Conservation (phyloP, 2,329 filamentous ascomycete genomes). For the Sporothrix globosa region DNA sequence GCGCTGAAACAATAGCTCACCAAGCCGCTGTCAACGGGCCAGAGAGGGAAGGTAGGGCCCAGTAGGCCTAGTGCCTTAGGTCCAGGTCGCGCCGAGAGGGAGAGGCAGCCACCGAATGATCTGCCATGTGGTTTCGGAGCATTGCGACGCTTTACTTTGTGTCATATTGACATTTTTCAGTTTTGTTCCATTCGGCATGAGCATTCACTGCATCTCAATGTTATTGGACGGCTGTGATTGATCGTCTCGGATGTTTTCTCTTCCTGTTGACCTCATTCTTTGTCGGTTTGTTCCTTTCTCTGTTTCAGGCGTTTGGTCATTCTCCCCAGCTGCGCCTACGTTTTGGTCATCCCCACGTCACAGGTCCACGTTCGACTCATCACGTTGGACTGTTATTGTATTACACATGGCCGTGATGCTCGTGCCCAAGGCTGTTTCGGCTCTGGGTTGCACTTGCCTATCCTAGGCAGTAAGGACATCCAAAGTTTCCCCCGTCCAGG, state of each 20-base stretch:
- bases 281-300: neutral
- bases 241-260: neutral
- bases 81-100: slow-evolving; percentile 5
- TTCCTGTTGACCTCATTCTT: neutral
- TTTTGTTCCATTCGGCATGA: neutral
- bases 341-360: neutral
- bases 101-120: slow-evolving; percentile 20
- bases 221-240: neutral
- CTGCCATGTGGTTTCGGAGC: slow-evolving; percentile 7
- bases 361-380: too few species aligned
- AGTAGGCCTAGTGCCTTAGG: neutral
- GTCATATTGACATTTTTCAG: neutral
- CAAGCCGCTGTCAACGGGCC: neutral
- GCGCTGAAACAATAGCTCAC: slow-evolving; percentile 2
- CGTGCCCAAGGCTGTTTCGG: neutral
- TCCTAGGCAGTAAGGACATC: neutral
- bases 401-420: neutral
- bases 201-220: neutral
- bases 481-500: too few species aligned
- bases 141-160: neutral
- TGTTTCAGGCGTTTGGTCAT: slow-evolving; percentile 15
- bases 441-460: neutral
- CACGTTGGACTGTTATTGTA: neutral
- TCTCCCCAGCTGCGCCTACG: slow-evolving; percentile 7
- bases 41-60: neutral